Percentiles rank a stretch among this genome's conserved stretches.
These are phyloP conservation scores for Sphaerosporella brunnea DNA, from an alignment of 495 filamentous ascomycete species.

Conservation along the genomic window DNA sequence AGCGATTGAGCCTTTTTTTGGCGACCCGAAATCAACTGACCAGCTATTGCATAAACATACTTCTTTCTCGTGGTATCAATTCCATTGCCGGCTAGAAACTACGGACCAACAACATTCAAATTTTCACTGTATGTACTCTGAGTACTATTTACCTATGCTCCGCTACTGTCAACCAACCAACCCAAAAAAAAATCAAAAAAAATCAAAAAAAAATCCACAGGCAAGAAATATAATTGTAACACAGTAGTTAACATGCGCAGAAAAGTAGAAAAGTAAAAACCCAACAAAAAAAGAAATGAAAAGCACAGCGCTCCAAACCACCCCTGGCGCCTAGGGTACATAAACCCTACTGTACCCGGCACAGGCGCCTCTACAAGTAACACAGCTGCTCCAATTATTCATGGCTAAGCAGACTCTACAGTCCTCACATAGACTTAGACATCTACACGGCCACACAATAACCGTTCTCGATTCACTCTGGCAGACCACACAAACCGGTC, in stretches of 20 bases:
- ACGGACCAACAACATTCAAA: too few species aligned
- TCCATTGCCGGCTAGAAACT: too few species aligned
- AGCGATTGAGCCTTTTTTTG: too few species aligned
- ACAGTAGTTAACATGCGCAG: slow-evolving; percentile 14
- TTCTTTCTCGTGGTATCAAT: too few species aligned
- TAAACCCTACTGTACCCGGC: slow-evolving; percentile 75
- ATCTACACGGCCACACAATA: slow-evolving; percentile 92
- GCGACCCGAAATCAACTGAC: too few species aligned
- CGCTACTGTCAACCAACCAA: too few species aligned
- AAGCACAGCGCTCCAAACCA: neutral
- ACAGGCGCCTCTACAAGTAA: slow-evolving; percentile 77
- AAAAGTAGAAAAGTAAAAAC: slow-evolving; percentile 23
- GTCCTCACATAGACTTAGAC: slow-evolving; percentile 84
- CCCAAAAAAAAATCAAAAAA: neutral
- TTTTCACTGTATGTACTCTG: too few species aligned
- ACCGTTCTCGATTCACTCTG: slow-evolving; percentile 73
- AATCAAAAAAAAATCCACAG: neutral
- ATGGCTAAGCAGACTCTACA: slow-evolving; percentile 82
- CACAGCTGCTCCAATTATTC: slow-evolving; percentile 92
- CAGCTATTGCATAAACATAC: too few species aligned
- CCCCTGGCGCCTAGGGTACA: slow-evolving; percentile 40
- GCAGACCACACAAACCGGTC: slow-evolving; percentile 85
- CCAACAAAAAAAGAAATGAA: neutral
- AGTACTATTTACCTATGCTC: too few species aligned
- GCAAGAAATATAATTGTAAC: too few species aligned